Evolutionary conservation across 345 rosid species (phyloP), one percentile per base, ranked within the genome.

Genomic region (Salix viminalis): DNA sequence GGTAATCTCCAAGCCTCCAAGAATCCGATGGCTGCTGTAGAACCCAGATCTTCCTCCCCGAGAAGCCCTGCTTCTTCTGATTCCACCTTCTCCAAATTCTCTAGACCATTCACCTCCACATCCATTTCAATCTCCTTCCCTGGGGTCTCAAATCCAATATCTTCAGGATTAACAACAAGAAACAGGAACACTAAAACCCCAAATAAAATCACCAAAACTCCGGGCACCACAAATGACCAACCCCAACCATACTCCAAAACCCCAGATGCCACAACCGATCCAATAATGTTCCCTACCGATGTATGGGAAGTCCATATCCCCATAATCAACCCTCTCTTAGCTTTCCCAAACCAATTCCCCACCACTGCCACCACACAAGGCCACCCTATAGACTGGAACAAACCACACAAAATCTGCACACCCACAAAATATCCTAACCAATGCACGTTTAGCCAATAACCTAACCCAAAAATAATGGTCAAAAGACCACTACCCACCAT

Each of bases 321-420:
- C 99, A 95, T 89, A 50, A 91, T 92, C 87, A 95, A 77, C 34
- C 98, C 98, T 83, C 99, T 90, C 80, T 95, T 91, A 72, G 87
- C 91, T 80, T 96, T 96, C 77, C 91, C 94, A 82, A 83, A 91
- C 99, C 97, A 93, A 69, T 93, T 93, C 70, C 99, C 97, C 76
- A 92, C 90, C 24, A 93, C 87, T 19, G 99, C 84, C 42, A 93
- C 98, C 80, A 96, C 98, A 86, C 92, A 96, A 74, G 99, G 98
- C 98, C 97, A 96, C n/a, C 99, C 97, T 36, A 90, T 91, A 15
- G 99, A 95, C 82, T 93, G 99, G 85, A 93, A 91, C 84, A 91
- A 75, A 21, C 99, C 98, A 79, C 94, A 90, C 37, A 88, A 76
- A 67, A 93, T 83, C 85, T 95, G 97, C 71, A 91, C 92, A 69